Evolutionary conservation across 805 yeast species (phyloP).

Genomic region (Wickerhamiella kurtzmanii): DNA sequence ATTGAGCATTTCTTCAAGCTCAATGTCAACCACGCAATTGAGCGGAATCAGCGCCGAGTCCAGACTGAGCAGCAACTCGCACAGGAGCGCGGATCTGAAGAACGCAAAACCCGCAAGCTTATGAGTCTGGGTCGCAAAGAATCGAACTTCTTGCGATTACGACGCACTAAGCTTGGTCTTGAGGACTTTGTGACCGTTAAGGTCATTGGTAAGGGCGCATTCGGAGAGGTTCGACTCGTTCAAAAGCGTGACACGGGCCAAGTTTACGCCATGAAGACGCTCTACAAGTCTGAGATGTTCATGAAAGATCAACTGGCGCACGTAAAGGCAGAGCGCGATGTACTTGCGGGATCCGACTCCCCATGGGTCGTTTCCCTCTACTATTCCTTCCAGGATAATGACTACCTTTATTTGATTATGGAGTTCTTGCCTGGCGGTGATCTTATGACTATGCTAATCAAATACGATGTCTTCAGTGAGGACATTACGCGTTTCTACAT

Average conservation of each 20-base stretch:
- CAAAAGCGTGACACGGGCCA: constrained; percentile 87
- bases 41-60: constrained; percentile 82
- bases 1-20: constrained; percentile 76
- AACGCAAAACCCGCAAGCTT: constrained; percentile 69
- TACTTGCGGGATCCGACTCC: constrained; percentile 76
- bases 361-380: constrained; percentile 81
- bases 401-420: constrained; percentile 65
- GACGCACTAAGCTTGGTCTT: constrained; percentile 69
- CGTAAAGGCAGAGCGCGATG: constrained; percentile 92
- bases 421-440: constrained; percentile 78
- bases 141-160: constrained; percentile 67
- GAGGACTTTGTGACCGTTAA: constrained; percentile 79
- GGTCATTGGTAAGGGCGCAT: constrained; percentile 92
- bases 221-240: constrained; percentile 91
- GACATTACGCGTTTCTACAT: constrained; percentile 80
- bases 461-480: constrained; percentile 88
- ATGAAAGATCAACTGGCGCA: constrained; percentile 89
- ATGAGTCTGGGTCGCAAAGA: constrained; percentile 78
- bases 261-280: constrained; percentile 89
- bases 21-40: constrained; percentile 84
- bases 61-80: constrained; percentile 64
- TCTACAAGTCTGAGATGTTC: constrained; percentile 82
- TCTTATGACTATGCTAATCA: constrained; percentile 86
- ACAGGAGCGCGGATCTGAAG: constrained; percentile 58
- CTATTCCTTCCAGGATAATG: constrained; percentile 69